Evolutionary conservation across 208 protist genomes (phyloP).

Genomic region (Acanthamoeba triangularis): DNA sequence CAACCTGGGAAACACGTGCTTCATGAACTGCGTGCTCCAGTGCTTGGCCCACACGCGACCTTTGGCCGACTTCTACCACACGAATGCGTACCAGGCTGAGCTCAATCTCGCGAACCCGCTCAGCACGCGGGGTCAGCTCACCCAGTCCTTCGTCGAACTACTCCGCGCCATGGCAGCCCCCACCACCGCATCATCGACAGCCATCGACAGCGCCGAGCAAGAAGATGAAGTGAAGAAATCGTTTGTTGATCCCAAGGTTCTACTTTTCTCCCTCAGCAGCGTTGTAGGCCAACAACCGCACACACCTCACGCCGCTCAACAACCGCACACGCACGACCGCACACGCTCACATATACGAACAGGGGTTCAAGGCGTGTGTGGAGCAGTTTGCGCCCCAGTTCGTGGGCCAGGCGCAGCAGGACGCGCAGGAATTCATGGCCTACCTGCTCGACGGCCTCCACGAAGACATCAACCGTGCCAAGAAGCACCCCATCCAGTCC

Average conservation of each 20-base stretch:
- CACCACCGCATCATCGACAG: not conserved
- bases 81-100: not conserved
- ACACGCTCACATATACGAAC: constrained; percentile 70
- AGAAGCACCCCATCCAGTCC: not conserved
- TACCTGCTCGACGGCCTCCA: constrained; percentile 74
- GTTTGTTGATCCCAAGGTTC: constrained; percentile 39
- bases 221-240: not conserved
- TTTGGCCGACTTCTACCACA: constrained; percentile 90
- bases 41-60: constrained; percentile 89
- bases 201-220: not conserved
- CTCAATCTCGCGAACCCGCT: constrained; percentile 14
- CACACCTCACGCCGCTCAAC: not conserved
- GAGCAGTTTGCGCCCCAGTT: constrained; percentile 77
- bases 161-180: not conserved
- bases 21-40: constrained; percentile 92
- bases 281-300: not conserved
- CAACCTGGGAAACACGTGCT: constrained; percentile 93
- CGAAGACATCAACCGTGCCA: constrained; percentile 73
- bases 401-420: constrained; percentile 80
- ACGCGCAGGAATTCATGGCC: constrained; percentile 73
- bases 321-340: too few species aligned
- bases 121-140: not conserved
- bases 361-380: constrained; percentile 85
- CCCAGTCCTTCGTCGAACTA: constrained; percentile 13
- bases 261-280: not conserved